Base-by-base conservation (phyloP, 2,329 filamentous ascomycete species). In the Beauveria australis region DNA sequence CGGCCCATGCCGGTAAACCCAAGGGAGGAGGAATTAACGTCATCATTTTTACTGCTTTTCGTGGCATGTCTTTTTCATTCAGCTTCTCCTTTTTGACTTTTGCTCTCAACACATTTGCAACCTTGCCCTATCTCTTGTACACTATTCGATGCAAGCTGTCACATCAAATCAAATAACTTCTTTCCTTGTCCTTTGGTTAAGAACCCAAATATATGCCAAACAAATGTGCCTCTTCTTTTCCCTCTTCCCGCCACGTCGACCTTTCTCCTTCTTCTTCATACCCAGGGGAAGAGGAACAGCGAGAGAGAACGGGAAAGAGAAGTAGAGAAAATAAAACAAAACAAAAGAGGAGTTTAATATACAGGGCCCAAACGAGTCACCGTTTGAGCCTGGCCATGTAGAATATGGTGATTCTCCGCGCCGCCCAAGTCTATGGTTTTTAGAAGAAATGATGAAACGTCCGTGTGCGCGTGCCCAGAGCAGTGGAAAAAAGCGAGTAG, bases 261-360 rank as follows among this genome's bases (percentile, higher is more conserved):
- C 26, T 43, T 44, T 37, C 52, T 44, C 12, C 22, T 57, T 19
- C 19, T 28, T 44, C 40, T 41, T 53, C 51, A 30, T 47, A 28
- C 24, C 4, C 33, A 22, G 28, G 30, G 28, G 19, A n/a, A 10
- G 19, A 48, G 49, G 40, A 41, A n/a, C 14, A 33, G 24, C 30
- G 47, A 48, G 24, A 26, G 14, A 19, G 18, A 10, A 19, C 28
- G 5, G 48, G 8, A 18, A 43, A 43, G 41, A 43, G 41, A 43
- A 19, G 18, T 6, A 43, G 41, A 40, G 8, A 55, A 19, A 47
- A n/a, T 10, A 24, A 37, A 18, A 7, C 22, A 47, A 24, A 47
- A 48, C 12, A 61, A 58, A 57, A 57, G 47, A 53, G 40, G 48
- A 58, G 49, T 62, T 48, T 62, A 61, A 53, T 57, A 57, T 64